Conservation (phyloP, 495 filamentous ascomycete species). For the Eremomyces bilateralis region DNA sequence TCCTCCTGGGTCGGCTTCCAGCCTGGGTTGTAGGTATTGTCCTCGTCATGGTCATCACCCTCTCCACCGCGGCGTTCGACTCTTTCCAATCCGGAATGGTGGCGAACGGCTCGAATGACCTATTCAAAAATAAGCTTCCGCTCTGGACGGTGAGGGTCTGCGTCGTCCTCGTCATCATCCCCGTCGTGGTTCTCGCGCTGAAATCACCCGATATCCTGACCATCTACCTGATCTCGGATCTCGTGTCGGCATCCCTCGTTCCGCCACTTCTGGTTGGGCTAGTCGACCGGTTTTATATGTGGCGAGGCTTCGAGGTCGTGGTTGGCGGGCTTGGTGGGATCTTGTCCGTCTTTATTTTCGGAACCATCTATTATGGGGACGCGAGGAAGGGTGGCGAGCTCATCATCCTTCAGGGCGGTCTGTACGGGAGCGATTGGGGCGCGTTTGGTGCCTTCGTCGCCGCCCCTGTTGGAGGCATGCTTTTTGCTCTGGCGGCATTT, state of each 20-base stretch:
- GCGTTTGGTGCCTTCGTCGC: conserved; percentile 59
- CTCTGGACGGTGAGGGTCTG: conserved; percentile 42
- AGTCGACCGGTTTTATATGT: conserved; percentile 39
- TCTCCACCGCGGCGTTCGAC: conserved; percentile 55
- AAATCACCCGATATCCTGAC: conserved; percentile 48
- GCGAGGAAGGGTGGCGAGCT: conserved; percentile 39
- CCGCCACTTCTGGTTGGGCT: conserved; percentile 47
- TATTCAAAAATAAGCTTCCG: conserved; percentile 55
- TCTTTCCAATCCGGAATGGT: conserved; percentile 58
- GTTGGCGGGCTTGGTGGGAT: conserved; percentile 50
- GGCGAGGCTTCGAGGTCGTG: conserved; percentile 53
- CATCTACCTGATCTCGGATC: conserved; percentile 57
- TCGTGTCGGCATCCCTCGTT: conserved; percentile 46
- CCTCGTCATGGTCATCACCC: conserved; percentile 49
- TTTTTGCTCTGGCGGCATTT: conserved; percentile 43
- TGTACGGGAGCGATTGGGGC: conserved; percentile 52
- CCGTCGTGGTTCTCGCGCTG: conserved; percentile 45
- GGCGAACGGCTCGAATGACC: conserved; percentile 47
- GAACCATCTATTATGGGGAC: conserved; percentile 42
- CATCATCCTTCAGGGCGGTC: conserved; percentile 42
- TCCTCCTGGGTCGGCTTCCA: conserved; percentile 44
- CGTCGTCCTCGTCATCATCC: conserved; percentile 46
- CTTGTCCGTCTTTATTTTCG: conserved; percentile 54
- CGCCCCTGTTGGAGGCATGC: conserved; percentile 46
- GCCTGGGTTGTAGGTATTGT: conserved; percentile 56